phyloP scores from a whole-genome alignment of 169 alveolate genomes.

The Besnoitia besnoiti region DNA sequence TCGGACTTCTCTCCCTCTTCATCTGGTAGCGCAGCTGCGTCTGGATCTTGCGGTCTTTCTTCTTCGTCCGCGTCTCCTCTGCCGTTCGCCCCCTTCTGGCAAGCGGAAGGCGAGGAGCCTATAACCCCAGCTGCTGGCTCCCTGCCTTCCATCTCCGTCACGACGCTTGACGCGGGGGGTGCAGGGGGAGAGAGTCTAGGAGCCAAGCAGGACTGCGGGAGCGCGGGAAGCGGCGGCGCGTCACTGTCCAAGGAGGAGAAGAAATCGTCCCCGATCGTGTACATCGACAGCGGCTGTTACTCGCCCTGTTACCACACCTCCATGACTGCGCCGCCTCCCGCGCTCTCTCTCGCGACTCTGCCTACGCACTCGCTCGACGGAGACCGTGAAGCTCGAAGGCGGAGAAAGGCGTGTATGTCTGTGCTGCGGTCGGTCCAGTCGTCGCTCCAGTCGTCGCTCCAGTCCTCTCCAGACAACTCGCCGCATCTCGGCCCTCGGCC shows the following conservation, averaged over 20 bases:
- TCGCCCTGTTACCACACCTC: conserved; percentile 36
- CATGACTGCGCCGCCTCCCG: background rate
- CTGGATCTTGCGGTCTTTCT: background rate
- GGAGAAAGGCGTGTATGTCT: conserved; percentile 35
- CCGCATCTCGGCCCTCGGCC: background rate
- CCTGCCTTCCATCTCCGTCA: background rate
- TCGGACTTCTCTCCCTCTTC: background rate
- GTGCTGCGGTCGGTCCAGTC: conserved; percentile 27
- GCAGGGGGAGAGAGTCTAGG: background rate
- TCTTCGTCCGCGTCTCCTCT: background rate
- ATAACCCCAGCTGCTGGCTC: background rate
- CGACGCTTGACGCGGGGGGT: background rate
- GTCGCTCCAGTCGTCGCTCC: background rate
- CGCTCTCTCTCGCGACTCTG: background rate
- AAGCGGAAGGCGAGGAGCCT: background rate
- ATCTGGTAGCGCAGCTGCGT: background rate
- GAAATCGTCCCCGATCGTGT: background rate
- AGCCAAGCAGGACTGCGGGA: background rate
- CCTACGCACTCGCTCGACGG: background rate
- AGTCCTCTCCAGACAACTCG: background rate
- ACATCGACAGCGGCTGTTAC: conserved; percentile 36
- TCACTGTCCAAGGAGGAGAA: background rate
- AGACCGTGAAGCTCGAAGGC: conserved; percentile 24
- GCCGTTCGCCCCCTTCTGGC: background rate
- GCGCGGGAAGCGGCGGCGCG: background rate